A percentile compares a stretch with the other conserved stretches of the same genome.
These are phyloP conservation scores for Priceomyces medius DNA, from an alignment of 805 yeast genomes.

Conservation along the genomic window DNA sequence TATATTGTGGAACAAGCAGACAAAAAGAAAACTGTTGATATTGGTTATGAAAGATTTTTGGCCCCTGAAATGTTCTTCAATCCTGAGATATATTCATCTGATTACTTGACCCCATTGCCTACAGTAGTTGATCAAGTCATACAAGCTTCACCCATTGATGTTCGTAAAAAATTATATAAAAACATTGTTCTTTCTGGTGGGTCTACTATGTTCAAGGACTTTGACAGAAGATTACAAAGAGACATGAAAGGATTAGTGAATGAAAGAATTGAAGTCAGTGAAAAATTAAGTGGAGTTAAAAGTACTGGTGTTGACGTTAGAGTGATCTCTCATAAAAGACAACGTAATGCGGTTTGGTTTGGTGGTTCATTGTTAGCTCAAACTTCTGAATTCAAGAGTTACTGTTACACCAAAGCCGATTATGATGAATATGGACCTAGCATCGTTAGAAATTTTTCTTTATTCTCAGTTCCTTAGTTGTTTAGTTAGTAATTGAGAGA, in stretches of 20 bases:
- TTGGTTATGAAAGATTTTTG: constrained; percentile 95
- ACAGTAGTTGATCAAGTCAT: constrained; percentile 94
- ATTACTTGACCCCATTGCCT: constrained; percentile 93
- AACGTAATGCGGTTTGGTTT: constrained; percentile 98
- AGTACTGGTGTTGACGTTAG: constrained; percentile 96
- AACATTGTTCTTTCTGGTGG: constrained; percentile 97
- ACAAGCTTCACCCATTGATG: constrained; percentile 95
- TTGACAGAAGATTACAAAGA: constrained; percentile 95
- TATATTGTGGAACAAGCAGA: constrained; percentile 84
- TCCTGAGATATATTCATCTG: constrained; percentile 95
- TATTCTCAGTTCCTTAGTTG: constrained; percentile 80
- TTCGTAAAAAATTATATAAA: constrained; percentile 91
- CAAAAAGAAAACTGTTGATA: constrained; percentile 70
- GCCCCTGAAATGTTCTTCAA: constrained; percentile 99
- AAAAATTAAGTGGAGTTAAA: constrained; percentile 67
- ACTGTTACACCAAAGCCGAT: constrained; percentile 95
- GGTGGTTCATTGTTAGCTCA: constrained; percentile 97
- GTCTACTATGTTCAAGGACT: constrained; percentile 97
- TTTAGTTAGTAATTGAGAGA: constrained; percentile 26
- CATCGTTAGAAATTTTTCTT: constrained; percentile 93
- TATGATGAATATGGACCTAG: constrained; percentile 98
- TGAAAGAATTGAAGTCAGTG: constrained; percentile 82
- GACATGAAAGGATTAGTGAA: constrained; percentile 86
- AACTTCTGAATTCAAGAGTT: constrained; percentile 93
- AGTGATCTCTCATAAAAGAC: constrained; percentile 95